Evolutionary conservation across 257 asterid genomes (phyloP).

Genomic region (Nicotiana noctiflora): DNA sequence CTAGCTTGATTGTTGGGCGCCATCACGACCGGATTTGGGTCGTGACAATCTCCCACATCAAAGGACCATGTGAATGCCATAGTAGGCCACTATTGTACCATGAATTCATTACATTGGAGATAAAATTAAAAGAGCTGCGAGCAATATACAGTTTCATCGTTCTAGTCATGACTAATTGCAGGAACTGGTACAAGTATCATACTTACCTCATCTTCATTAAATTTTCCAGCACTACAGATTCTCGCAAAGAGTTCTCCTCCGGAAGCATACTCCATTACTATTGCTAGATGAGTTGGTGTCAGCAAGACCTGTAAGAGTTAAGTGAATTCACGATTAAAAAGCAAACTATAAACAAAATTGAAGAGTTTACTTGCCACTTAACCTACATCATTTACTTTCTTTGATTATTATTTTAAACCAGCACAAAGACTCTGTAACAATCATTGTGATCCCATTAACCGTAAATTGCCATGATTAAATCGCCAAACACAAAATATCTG

Average conservation of each 20-base stretch:
- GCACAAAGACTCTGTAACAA: neutral
- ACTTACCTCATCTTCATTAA: constrained; percentile 31
- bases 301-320: constrained; percentile 26
- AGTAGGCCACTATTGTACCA: neutral
- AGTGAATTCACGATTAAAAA: neutral
- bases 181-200: neutral
- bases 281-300: constrained; percentile 38
- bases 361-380: too few species aligned
- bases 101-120: neutral
- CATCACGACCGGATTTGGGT: too few species aligned
- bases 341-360: too few species aligned
- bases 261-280: constrained; percentile 45
- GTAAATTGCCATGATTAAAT: neutral
- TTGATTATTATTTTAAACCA: neutral
- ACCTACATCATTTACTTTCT: too few species aligned
- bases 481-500: neutral
- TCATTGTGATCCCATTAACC: neutral
- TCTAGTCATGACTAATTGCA: neutral
- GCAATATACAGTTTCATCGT: neutral
- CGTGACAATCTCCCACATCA: neutral
- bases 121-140: neutral
- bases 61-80: neutral
- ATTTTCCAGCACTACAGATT: constrained; percentile 32
- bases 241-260: constrained; percentile 44
- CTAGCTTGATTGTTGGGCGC: too few species aligned